Evolutionary conservation across 169 alveolate species (phyloP), one percentile per base, ranked within the genome.

Genomic region (Plasmodium gonderi): DNA sequence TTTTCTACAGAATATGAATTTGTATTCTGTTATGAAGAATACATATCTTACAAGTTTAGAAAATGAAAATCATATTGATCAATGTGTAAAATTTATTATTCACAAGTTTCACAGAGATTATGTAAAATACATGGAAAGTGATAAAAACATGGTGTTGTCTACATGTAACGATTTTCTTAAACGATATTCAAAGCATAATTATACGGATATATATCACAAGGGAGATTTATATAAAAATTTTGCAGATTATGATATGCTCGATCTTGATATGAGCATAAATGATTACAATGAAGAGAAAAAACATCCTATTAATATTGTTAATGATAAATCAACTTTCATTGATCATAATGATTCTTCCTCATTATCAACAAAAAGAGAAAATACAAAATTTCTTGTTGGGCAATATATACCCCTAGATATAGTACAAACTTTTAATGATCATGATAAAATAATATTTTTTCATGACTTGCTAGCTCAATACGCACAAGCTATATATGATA

Each of bases 391-490:
- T 81, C 45, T 23, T 44, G 44, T 69, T 44, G 42, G 60, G 26
- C 38, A 69, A 44, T 14, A 14, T 14, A n/a, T 29, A 12, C 38
- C 87, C 31, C 42, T 85, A 45, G 54, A 85, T 26, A 33, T 38
- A 6, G 29, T 85, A 2, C 60, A 51, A 74, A 72, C 64, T 5
- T 85, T 85, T 65, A 85, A 74, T 54, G 44, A 51, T 36, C 92
- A 85, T 65, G 92, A 85, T 75, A 85, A 85, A 77, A 33, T 85
- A 85, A 74, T 85, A 14, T 74, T 85, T 44, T 85, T 85, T 49
- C 64, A 85, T 67, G 67, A 49, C 31, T 49, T 74, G 40, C 3
- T 85, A 9, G 60, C 60, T 11, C 49, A 33, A 14, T 85, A 85
- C 67, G 45, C 44, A 44, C 44, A 74, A 49, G 40, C 87, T 4